Conservation (phyloP, 1,139 yeast genomes). For the Chernovozyma aurita region DNA sequence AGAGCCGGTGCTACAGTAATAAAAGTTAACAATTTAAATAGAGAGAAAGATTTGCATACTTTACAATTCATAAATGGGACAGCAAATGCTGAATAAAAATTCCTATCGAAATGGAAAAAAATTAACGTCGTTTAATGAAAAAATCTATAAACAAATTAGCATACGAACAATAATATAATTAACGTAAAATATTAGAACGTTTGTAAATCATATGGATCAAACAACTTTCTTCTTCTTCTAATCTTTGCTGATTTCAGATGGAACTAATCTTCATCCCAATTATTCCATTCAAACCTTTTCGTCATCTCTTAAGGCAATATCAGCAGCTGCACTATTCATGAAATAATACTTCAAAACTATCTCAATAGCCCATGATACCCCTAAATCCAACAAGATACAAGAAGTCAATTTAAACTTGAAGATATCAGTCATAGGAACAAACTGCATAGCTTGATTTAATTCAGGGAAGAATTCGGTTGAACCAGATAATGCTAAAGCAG, state of each 20-base stretch:
- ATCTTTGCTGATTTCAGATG: too few species aligned
- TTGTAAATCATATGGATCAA: too few species aligned
- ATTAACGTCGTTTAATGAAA: not conserved
- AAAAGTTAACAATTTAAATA: conserved; percentile 21
- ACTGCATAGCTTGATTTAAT: conserved; percentile 82
- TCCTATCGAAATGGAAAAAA: not conserved
- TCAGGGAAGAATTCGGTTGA: conserved; percentile 96
- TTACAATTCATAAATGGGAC: not conserved
- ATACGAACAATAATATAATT: too few species aligned
- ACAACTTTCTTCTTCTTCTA: too few species aligned
- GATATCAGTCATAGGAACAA: conserved; percentile 76
- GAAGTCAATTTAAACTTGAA: conserved; percentile 77
- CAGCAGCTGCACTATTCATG: conserved; percentile 90
- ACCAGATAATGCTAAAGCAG: conserved; percentile 82
- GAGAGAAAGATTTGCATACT: conserved; percentile 19
- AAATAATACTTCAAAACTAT: conserved; percentile 72
- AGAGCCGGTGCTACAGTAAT: conserved; percentile 24
- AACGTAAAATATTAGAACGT: too few species aligned
- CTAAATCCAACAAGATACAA: conserved; percentile 72
- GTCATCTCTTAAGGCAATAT: conserved; percentile 62
- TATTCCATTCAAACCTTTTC: conserved; percentile 1
- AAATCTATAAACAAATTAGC: conserved; percentile 1
- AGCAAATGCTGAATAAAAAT: too few species aligned
- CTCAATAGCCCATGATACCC: conserved; percentile 78
- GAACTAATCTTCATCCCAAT: too few species aligned